Evolutionary conservation across 257 asterid species (phyloP).

Genomic region (Nicotiana tabacum): DNA sequence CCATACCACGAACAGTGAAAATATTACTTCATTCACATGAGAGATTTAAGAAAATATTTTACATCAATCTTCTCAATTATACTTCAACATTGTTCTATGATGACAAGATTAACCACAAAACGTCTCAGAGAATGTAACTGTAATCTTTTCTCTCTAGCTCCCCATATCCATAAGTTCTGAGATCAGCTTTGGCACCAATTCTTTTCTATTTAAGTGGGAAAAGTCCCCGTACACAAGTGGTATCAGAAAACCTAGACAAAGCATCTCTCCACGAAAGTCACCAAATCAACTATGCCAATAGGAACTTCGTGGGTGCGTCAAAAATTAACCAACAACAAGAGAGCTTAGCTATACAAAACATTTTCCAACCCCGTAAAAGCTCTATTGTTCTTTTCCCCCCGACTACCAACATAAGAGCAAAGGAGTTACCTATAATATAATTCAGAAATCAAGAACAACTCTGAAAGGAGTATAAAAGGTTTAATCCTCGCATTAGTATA

Average conservation of each 20-base stretch:
- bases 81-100: not conserved
- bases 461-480: not conserved
- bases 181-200: not conserved
- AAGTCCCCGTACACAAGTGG: not conserved
- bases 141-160: not conserved
- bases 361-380: not conserved
- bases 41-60: too few relatives aligned
- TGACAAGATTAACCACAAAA: not conserved
- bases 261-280: not conserved
- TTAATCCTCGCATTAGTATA: not conserved
- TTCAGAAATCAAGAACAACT: not conserved
- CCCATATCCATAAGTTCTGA: not conserved
- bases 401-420: not conserved
- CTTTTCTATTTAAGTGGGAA: not conserved
- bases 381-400: not conserved
- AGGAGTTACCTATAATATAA: not conserved
- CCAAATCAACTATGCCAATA: not conserved
- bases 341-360: not conserved
- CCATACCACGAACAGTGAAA: not conserved
- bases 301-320: not conserved
- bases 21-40: too few relatives aligned
- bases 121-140: not conserved
- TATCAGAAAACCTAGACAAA: not conserved
- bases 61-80: too few relatives aligned
- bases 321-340: not conserved